Evolutionary conservation across 306 rosid genomes (phyloP).

Genomic region (Vigna mungo): DNA sequence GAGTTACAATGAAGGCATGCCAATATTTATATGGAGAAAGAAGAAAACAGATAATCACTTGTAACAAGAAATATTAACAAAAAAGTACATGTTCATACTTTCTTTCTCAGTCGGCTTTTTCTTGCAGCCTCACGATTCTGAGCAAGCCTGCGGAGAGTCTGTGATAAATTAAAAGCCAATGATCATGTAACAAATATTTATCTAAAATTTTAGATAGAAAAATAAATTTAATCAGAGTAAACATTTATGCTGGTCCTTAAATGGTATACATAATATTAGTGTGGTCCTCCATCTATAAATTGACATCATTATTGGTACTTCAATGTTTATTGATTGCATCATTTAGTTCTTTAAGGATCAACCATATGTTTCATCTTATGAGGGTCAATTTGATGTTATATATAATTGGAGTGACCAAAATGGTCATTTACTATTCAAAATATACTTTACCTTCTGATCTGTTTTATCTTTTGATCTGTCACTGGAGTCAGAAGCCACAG

Average conservation of each 20-base stretch:
- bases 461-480: slow-evolving; percentile 84
- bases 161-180: slow-evolving; percentile 47
- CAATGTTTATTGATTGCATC: not conserved
- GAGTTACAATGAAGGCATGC: not conserved
- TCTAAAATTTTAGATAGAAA: slow-evolving; percentile 4
- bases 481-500: slow-evolving; percentile 76
- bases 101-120: slow-evolving; percentile 88
- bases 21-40: slow-evolving; percentile 1
- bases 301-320: not conserved
- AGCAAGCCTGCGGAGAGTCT: slow-evolving; percentile 89
- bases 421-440: slow-evolving; percentile 16
- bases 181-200: slow-evolving; percentile 25
- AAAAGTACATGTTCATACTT: slow-evolving; percentile 52
- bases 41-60: not conserved
- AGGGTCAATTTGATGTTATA: not conserved
- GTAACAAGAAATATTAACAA: not conserved
- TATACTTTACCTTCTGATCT: slow-evolving; percentile 79
- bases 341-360: not conserved
- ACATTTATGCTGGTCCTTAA: not conserved
- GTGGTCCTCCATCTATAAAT: not conserved
- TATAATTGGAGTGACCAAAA: slow-evolving; percentile 22
- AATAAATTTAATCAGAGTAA: not conserved
- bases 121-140: slow-evolving; percentile 96
- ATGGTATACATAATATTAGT: not conserved
- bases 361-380: not conserved